A percentile compares a stretch with the other conserved stretches of the same genome.
Conservation (phyloP, 192 early-diverging fungal species). For the Coemansia sp. region DNA sequence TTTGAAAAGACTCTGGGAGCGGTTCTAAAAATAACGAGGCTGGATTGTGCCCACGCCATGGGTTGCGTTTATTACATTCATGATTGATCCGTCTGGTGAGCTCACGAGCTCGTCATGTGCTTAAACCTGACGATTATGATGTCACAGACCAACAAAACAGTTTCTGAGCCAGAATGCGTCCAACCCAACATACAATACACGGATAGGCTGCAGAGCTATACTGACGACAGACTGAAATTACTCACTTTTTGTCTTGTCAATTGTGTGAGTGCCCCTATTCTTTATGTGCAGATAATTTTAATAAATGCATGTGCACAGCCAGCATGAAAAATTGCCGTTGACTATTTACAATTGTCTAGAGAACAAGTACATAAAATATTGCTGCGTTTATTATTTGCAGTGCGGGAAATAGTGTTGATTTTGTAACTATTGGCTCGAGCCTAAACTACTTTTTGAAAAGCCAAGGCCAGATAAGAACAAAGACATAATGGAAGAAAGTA, state of each 20-base stretch:
- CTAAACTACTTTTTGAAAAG: neutral
- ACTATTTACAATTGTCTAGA: conserved; percentile 13
- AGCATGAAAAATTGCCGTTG: conserved; percentile 13
- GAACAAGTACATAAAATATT: conserved; percentile 1
- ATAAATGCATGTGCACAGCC: conserved; percentile 17
- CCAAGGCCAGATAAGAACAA: neutral
- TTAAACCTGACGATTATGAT: neutral
- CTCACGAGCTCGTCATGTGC: conserved; percentile 1
- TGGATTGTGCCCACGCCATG: neutral
- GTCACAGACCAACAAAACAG: neutral
- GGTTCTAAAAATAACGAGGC: neutral
- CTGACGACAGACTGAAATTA: conserved; percentile 7
- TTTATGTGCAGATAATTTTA: conserved; percentile 10
- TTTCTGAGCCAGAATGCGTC: neutral
- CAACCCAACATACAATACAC: neutral
- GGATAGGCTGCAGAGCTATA: too few species aligned
- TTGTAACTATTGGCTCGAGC: neutral
- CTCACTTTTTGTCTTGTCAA: conserved; percentile 3
- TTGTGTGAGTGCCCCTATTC: conserved; percentile 1
- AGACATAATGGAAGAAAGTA: neutral
- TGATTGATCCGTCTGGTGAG: neutral
- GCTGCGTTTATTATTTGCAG: conserved; percentile 4
- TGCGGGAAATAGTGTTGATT: conserved; percentile 3
- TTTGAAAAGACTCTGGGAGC: neutral
- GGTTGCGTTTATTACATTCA: neutral